Percentiles rank a stretch among this genome's conserved stretches.
These are phyloP conservation scores for Quercus lobata DNA, from an alignment of 331 rosid genomes.

Conservation along the genomic window DNA sequence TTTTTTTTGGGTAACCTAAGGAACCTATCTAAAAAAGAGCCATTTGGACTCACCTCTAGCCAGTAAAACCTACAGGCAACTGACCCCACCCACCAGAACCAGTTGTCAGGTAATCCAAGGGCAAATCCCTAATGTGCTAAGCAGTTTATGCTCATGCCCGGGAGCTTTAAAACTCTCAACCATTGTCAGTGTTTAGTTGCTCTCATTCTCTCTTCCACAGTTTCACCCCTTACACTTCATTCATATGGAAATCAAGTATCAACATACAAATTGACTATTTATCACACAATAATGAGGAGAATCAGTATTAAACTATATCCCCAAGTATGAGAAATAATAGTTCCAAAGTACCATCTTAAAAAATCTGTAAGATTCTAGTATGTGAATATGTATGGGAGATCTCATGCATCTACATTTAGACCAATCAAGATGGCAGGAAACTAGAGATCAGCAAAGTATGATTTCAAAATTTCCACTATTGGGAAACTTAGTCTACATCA, in stretches of 20 bases:
- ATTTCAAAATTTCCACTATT: slow-evolving; percentile 10
- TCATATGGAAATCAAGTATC: neutral
- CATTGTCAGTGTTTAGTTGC: neutral
- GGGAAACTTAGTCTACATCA: slow-evolving; percentile 1
- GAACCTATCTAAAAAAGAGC: too few species aligned
- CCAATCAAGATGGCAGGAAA: slow-evolving; percentile 13
- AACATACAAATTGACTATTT: neutral
- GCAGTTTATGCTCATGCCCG: too few species aligned
- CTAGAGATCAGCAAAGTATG: slow-evolving; percentile 4
- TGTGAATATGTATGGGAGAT: slow-evolving; percentile 14
- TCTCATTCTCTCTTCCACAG: neutral
- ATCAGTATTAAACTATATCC: neutral
- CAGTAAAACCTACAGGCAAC: too few species aligned
- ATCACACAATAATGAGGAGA: neutral
- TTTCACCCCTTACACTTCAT: neutral
- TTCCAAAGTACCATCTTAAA: slow-evolving; percentile 7
- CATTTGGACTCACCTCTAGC: too few species aligned
- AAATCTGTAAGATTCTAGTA: slow-evolving; percentile 7
- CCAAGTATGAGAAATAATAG: neutral
- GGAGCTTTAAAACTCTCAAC: neutral
- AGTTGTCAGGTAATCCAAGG: too few species aligned
- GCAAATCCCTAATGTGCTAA: too few species aligned
- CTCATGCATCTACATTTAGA: slow-evolving; percentile 14
- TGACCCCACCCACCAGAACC: too few species aligned
- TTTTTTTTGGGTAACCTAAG: too few species aligned